These are phyloP conservation scores for Phytophthora sp. DNA, from an alignment of 352 stramenopile genomes.

Conservation along the genomic window DNA sequence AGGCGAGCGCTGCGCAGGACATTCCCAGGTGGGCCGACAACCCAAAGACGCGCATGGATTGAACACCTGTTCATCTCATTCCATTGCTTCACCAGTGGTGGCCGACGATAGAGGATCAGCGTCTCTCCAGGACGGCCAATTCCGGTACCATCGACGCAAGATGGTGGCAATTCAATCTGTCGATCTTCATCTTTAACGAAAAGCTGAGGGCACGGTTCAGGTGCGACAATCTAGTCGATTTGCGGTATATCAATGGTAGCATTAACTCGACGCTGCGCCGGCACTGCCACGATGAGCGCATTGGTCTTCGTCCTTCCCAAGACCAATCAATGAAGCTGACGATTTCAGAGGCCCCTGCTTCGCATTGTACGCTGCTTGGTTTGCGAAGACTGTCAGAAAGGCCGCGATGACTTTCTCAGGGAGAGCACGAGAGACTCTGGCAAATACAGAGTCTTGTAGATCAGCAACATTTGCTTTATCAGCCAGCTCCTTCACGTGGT, in stretches of 20 bases:
- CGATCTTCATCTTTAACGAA: conserved; percentile 4
- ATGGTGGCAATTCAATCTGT: conserved; percentile 7
- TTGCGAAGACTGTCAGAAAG: background rate
- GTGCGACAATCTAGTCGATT: conserved; percentile 2
- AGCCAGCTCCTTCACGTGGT: no score
- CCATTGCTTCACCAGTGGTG: conserved; percentile 12
- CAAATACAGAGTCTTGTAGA: no score
- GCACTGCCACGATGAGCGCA: background rate
- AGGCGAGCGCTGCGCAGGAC: conserved; percentile 13
- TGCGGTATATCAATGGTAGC: background rate
- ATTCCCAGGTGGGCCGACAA: conserved; percentile 13
- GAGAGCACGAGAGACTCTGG: no score
- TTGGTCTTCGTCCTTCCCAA: background rate
- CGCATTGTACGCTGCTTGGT: background rate
- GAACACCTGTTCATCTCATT: conserved; percentile 20
- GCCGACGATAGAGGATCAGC: conserved; percentile 14
- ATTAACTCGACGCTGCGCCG: background rate
- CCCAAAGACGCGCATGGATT: conserved; percentile 16
- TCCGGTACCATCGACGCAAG: conserved; percentile 1
- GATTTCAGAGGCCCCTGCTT: background rate
- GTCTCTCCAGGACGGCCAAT: background rate
- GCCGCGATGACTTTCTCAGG: background rate
- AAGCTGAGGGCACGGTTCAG: background rate
- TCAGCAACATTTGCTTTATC: no score
- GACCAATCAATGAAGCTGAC: background rate